Conservation (phyloP, 2,329 filamentous ascomycete genomes). For the Diaporthe citri region DNA sequence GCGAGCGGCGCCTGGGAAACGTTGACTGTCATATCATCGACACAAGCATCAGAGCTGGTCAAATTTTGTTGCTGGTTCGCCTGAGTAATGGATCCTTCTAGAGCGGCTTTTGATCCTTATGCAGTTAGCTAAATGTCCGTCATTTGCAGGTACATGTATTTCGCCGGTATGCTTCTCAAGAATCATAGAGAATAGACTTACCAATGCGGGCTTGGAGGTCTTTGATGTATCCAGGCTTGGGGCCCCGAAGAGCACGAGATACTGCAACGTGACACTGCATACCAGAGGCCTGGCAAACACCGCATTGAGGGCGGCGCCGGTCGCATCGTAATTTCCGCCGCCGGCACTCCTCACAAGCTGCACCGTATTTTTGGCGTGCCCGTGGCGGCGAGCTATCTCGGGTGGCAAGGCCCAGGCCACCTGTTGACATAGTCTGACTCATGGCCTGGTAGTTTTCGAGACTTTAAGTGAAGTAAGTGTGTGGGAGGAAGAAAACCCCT, state of each 20-base stretch:
- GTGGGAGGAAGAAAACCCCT: background rate
- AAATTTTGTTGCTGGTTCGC: background rate
- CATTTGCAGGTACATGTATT: too few relatives aligned
- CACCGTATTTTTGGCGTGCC: background rate
- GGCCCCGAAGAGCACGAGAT: background rate
- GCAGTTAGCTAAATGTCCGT: background rate
- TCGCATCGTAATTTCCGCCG: conserved; percentile 8
- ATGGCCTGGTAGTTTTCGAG: background rate
- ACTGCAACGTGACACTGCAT: background rate
- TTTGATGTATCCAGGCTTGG: conserved; percentile 15
- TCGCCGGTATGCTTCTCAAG: too few relatives aligned
- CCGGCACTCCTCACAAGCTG: background rate
- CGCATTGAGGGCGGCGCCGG: background rate
- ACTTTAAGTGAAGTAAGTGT: background rate
- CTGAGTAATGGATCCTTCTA: background rate
- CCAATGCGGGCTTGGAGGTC: conserved; percentile 12
- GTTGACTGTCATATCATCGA: background rate
- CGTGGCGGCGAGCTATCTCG: background rate
- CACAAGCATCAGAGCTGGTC: background rate
- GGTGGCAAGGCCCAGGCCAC: background rate
- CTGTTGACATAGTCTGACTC: background rate
- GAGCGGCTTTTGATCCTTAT: background rate
- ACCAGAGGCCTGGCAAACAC: background rate
- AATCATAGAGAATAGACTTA: background rate
- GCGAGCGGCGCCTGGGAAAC: background rate